Evolutionary conservation across 1,284 basidiomycete genomes (phyloP).

Genomic region (Mycosarcoma mackinlayi): DNA sequence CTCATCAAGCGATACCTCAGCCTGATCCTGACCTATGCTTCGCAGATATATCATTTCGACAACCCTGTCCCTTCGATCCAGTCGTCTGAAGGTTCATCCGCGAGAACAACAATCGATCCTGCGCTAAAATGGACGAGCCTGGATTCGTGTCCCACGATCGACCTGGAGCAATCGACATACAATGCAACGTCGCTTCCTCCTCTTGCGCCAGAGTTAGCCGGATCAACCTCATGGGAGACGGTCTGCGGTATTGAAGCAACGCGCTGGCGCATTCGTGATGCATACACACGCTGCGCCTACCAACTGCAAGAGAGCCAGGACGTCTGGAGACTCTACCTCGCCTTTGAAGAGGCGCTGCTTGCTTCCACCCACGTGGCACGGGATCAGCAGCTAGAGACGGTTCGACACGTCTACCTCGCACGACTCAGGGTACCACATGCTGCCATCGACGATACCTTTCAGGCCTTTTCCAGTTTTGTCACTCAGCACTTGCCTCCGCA

Average conservation of each 20-base stretch:
- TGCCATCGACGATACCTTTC: constrained; percentile 52
- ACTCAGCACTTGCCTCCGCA: constrained; percentile 47
- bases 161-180: constrained; percentile 12
- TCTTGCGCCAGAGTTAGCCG: not conserved
- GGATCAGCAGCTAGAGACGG: constrained; percentile 36
- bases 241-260: constrained; percentile 27
- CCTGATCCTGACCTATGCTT: constrained; percentile 24
- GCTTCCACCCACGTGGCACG: constrained; percentile 11
- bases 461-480: constrained; percentile 58
- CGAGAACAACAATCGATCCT: constrained; percentile 9
- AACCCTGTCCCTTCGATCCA: not conserved
- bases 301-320: constrained; percentile 45
- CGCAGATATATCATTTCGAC: constrained; percentile 12
- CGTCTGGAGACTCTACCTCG: constrained; percentile 54
- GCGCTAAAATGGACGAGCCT: constrained; percentile 37
- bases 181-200: constrained; percentile 19
- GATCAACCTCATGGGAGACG: constrained; percentile 7
- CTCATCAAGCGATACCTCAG: constrained; percentile 45
- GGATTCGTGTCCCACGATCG: constrained; percentile 31
- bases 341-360: constrained; percentile 46
- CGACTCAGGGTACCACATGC: constrained; percentile 53
- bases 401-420: constrained; percentile 54
- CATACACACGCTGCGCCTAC: constrained; percentile 43
- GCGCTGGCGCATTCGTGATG: constrained; percentile 34
- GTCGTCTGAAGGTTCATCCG: not conserved